Conservation (phyloP, 1,139 yeast species). For the Geotrichum cucujoidarum region DNA sequence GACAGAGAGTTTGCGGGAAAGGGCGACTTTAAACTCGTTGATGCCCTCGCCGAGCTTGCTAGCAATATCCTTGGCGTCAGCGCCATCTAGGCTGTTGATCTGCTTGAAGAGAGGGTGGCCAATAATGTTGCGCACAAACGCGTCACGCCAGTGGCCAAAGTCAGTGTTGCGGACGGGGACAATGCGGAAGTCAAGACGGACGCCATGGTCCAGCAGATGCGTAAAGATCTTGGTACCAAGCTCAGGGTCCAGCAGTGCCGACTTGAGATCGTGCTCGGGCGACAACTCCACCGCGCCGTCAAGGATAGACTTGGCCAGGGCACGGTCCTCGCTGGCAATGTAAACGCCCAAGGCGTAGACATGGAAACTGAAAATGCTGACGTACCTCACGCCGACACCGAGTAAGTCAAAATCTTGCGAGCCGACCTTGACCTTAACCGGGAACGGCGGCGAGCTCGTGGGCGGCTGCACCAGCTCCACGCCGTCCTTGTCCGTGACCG, state of each 20-base stretch:
- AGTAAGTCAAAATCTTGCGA: constrained; percentile 45
- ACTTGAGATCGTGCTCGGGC: constrained; percentile 43
- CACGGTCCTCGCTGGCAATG: constrained; percentile 54
- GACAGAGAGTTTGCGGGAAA: constrained; percentile 38
- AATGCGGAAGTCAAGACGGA: constrained; percentile 65
- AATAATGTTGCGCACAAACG: constrained; percentile 71
- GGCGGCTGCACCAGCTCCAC: constrained; percentile 18
- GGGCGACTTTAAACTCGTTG: constrained; percentile 35
- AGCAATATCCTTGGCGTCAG: constrained; percentile 25
- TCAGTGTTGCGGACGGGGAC: constrained; percentile 88
- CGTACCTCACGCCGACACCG: constrained; percentile 78
- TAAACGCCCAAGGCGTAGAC: constrained; percentile 86
- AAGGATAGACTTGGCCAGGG: constrained; percentile 45
- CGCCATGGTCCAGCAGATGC: constrained; percentile 53
- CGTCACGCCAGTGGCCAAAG: constrained; percentile 82
- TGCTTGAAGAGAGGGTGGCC: constrained; percentile 46
- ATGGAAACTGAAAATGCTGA: constrained; percentile 74
- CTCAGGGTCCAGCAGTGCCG: constrained; percentile 54
- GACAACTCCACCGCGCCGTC: constrained; percentile 29
- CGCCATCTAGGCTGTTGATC: constrained; percentile 33
- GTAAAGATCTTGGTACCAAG: constrained; percentile 52
- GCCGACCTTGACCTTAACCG: constrained; percentile 23
- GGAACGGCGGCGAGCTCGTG: constrained; percentile 20
- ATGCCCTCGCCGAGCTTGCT: constrained; percentile 36
- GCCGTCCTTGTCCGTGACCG: constrained; percentile 11